Percentiles rank a stretch among this genome's conserved stretches.
Evolutionary conservation across 345 rosid genomes (phyloP).

Genomic region (Pistacia atlantica): DNA sequence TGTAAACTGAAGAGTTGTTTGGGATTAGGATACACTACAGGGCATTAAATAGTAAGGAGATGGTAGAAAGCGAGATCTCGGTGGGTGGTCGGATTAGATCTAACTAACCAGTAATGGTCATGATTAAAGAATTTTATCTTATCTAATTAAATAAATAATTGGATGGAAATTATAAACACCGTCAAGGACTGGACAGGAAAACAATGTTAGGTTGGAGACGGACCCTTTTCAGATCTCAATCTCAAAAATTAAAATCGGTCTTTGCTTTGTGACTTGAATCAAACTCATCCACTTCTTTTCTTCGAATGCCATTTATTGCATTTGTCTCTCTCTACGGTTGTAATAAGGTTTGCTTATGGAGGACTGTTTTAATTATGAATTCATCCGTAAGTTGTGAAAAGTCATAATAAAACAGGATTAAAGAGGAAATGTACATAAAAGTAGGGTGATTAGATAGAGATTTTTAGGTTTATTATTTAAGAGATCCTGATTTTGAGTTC

Average conservation of each 20-base stretch:
- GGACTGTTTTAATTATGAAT: no score
- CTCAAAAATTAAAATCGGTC: no score
- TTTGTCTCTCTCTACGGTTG: no score
- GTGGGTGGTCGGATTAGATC: conserved; percentile 4
- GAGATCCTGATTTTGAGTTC: no score
- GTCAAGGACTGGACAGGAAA: neutral
- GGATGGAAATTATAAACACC: neutral
- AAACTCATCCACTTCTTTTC: neutral
- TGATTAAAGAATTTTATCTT: neutral
- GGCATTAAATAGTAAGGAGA: neutral
- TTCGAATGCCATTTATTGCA: no score
- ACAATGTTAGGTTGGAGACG: neutral
- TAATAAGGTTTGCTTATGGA: no score
- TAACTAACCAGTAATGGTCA: neutral
- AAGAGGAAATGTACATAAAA: no score
- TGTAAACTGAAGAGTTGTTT: neutral
- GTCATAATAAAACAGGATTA: no score
- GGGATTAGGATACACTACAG: neutral
- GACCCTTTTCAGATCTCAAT: neutral
- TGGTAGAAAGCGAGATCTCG: conserved; percentile 13
- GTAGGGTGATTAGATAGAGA: no score
- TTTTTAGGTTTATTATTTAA: no score
- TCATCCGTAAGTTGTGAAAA: no score
- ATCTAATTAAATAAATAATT: no score
- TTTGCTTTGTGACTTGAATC: conserved; percentile 1